Percentiles rank a stretch among this genome's conserved stretches.
These are phyloP conservation scores for Acer saccharum DNA, from an alignment of 345 rosid species.

Conservation along the genomic window DNA sequence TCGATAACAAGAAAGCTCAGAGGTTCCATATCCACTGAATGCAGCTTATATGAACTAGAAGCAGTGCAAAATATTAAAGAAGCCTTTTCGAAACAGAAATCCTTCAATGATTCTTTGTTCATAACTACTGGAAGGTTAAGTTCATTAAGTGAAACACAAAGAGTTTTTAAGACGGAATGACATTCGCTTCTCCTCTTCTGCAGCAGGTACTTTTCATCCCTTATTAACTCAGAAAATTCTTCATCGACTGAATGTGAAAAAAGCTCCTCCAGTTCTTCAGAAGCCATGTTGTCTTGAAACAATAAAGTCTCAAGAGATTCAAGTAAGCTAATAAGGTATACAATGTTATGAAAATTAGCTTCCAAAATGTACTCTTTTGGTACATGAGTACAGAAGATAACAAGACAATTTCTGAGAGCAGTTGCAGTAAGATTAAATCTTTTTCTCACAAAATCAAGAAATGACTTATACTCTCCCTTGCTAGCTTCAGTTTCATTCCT, in stretches of 20 bases:
- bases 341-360: slow-evolving; percentile 16
- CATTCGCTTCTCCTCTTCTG: slow-evolving; percentile 29
- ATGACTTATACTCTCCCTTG: slow-evolving; percentile 22
- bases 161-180: slow-evolving; percentile 20
- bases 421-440: slow-evolving; percentile 4
- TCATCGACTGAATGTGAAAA: slow-evolving; percentile 19
- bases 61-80: slow-evolving; percentile 47
- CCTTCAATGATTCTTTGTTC: neutral
- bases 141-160: slow-evolving; percentile 12
- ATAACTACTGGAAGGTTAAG: slow-evolving; percentile 31
- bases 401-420: slow-evolving; percentile 28
- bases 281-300: slow-evolving; percentile 15
- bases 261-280: slow-evolving; percentile 28
- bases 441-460: slow-evolving; percentile 30
- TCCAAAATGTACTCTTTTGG: slow-evolving; percentile 26
- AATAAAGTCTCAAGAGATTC: slow-evolving; percentile 26
- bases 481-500: neutral
- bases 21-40: slow-evolving; percentile 25
- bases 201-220: neutral
- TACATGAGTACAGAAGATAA: slow-evolving; percentile 32
- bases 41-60: slow-evolving; percentile 38
- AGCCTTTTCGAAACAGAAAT: slow-evolving; percentile 43
- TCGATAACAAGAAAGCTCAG: slow-evolving; percentile 50
- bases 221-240: neutral
- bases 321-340: slow-evolving; percentile 24